Conservation (phyloP, 2,329 filamentous ascomycete genomes). For the Xylaria sp. region DNA sequence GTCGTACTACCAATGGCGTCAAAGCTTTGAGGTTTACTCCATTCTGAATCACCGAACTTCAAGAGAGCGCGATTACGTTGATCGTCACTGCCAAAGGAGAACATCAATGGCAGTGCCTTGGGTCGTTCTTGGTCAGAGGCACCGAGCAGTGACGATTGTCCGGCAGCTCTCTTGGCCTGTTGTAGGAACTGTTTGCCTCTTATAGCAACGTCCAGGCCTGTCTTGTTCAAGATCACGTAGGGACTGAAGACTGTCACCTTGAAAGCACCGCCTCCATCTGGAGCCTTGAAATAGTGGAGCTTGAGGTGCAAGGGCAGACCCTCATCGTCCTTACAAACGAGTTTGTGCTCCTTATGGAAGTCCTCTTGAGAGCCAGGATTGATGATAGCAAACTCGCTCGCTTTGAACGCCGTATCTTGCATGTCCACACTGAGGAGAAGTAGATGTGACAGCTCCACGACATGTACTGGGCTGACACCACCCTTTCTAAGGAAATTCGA, state of each 20-base stretch:
- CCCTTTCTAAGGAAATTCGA: conserved; percentile 97
- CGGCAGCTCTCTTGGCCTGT: conserved; percentile 83
- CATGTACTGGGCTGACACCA: conserved; percentile 95
- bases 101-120: conserved; percentile 94
- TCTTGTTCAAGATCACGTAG: conserved; percentile 95
- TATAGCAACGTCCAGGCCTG: conserved; percentile 86
- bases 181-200: conserved; percentile 91
- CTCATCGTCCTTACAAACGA: conserved; percentile 86
- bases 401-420: conserved; percentile 94
- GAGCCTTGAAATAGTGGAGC: conserved; percentile 90
- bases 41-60: conserved; percentile 88
- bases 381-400: conserved; percentile 97
- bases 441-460: conserved; percentile 94
- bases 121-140: conserved; percentile 64
- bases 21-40: conserved; percentile 98
- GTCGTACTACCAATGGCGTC: conserved; percentile 95
- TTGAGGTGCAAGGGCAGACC: conserved; percentile 82
- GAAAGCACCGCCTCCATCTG: conserved; percentile 94
- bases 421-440: conserved; percentile 93
- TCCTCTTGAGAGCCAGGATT: conserved; percentile 90
- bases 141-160: conserved; percentile 72
- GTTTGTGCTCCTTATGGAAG: conserved; percentile 82
- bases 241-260: conserved; percentile 95
- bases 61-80: conserved; percentile 89
- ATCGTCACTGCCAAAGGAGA: conserved; percentile 89